Evolutionary conservation across 192 early-diverging fungal species (phyloP).

Genomic region (Mortierella antarctica): DNA sequence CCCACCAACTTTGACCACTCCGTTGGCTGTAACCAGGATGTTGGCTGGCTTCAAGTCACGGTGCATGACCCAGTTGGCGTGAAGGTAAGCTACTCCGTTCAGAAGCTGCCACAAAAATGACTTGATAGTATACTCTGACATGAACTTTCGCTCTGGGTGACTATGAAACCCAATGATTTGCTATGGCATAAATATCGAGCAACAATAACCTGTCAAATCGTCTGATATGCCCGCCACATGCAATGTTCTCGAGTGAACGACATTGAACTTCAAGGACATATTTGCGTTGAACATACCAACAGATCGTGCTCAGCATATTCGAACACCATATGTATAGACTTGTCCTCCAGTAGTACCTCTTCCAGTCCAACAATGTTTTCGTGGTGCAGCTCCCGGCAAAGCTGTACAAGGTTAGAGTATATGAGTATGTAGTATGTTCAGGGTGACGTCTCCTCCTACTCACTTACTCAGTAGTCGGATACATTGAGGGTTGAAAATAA

Average conservation of each 20-base stretch:
- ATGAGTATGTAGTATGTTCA: neutral
- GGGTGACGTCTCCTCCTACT: neutral
- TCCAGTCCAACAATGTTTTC: constrained; percentile 88
- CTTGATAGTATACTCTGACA: constrained; percentile 88
- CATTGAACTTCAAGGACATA: neutral
- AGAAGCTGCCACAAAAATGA: constrained; percentile 91
- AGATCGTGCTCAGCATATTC: constrained; percentile 97
- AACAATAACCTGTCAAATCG: neutral
- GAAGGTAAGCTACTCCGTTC: constrained; percentile 89
- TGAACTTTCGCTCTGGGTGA: constrained; percentile 80
- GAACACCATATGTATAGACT: constrained; percentile 96
- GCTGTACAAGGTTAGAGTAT: constrained; percentile 34
- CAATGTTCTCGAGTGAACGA: neutral
- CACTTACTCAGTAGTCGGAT: neutral
- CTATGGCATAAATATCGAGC: constrained; percentile 31
- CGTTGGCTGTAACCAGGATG: constrained; percentile 87
- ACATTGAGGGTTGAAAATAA: neutral
- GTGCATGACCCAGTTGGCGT: constrained; percentile 87
- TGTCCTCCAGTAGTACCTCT: constrained; percentile 93
- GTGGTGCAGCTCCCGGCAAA: constrained; percentile 91
- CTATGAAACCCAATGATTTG: constrained; percentile 93
- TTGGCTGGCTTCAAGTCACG: constrained; percentile 96
- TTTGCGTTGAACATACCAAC: constrained; percentile 60
- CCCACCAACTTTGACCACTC: constrained; percentile 87
- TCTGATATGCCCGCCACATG: neutral